Evolutionary conservation across 352 stramenopile genomes (phyloP).

Genomic region (Globisporangium barbulae): DNA sequence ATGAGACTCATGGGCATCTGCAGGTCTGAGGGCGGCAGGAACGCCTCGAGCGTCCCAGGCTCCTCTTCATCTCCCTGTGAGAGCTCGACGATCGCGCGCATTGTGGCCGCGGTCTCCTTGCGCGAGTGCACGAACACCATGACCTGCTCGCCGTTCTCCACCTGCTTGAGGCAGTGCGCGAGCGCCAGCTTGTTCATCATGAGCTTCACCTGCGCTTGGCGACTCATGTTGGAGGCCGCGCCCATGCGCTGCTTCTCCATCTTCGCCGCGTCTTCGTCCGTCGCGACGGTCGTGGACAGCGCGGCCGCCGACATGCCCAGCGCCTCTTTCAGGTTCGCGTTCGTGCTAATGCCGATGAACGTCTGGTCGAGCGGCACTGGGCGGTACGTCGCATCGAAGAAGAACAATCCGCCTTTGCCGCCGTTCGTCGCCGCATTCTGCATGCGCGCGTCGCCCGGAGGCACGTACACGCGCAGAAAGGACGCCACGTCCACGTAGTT

Average conservation of each 20-base stretch:
- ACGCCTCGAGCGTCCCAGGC: constrained; percentile 45
- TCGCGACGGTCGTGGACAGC: constrained; percentile 44
- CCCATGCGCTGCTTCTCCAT: constrained; percentile 34
- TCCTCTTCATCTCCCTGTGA: constrained; percentile 71
- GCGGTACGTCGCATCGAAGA: constrained; percentile 97
- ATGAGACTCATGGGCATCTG: constrained; percentile 48
- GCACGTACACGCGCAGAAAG: constrained; percentile 95
- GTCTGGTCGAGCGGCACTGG: constrained; percentile 98
- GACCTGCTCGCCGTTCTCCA: constrained; percentile 77
- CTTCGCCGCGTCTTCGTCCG: constrained; percentile 40
- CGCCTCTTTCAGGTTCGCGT: constrained; percentile 61
- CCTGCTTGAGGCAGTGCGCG: constrained; percentile 63
- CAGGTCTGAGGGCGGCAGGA: constrained; percentile 53
- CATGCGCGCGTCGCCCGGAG: constrained; percentile 33
- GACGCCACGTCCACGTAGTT: constrained; percentile 99
- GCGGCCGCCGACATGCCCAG: constrained; percentile 43
- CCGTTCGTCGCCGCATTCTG: constrained; percentile 78
- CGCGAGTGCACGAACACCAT: constrained; percentile 99
- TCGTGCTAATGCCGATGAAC: constrained; percentile 95
- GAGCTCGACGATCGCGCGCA: constrained; percentile 90
- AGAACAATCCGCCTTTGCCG: constrained; percentile 92
- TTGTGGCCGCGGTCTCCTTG: constrained; percentile 97
- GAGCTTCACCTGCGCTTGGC: constrained; percentile 56
- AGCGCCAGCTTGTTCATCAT: constrained; percentile 88
- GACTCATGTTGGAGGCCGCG: constrained; percentile 42